A percentile compares a stretch with the other conserved stretches of the same genome.
These are phyloP conservation scores for Entomortierella lignicola DNA, from an alignment of 192 early-diverging fungal species.

Conservation along the genomic window DNA sequence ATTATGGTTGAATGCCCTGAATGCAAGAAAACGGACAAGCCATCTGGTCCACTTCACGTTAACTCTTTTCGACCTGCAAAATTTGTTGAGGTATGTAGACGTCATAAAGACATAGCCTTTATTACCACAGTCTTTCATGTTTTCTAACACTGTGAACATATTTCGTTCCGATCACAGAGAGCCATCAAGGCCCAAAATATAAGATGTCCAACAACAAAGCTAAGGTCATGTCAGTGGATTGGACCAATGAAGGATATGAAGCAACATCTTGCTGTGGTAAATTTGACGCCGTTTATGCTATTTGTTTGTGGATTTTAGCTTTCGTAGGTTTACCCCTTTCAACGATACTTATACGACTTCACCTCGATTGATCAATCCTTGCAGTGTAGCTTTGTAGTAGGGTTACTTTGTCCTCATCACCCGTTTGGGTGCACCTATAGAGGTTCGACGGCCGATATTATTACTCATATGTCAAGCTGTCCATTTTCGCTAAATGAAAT, in stretches of 20 bases:
- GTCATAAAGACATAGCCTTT: background rate
- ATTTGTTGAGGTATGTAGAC: slow-evolving; percentile 15
- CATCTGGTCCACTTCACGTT: background rate
- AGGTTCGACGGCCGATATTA: slow-evolving; percentile 7
- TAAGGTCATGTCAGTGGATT: slow-evolving; percentile 28
- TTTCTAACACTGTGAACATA: background rate
- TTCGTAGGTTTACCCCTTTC: background rate
- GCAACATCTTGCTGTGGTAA: slow-evolving; percentile 22
- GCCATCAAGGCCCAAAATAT: slow-evolving; percentile 17
- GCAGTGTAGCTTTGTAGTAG: slow-evolving; percentile 26
- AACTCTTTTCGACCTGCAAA: slow-evolving; percentile 21
- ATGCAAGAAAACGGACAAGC: background rate
- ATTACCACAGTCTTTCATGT: background rate
- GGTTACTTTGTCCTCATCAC: slow-evolving; percentile 14
- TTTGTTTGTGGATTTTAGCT: background rate
- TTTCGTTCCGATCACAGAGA: slow-evolving; percentile 7
- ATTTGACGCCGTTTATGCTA: no score
- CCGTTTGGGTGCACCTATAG: slow-evolving; percentile 16
- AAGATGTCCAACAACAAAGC: slow-evolving; percentile 25
- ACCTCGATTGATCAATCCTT: background rate
- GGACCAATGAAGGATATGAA: slow-evolving; percentile 18
- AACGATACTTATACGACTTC: no score
- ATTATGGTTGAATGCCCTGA: slow-evolving; percentile 20
- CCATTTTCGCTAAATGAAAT: background rate
- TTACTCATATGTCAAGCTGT: slow-evolving; percentile 7